Evolutionary conservation across 2,329 filamentous ascomycete genomes (phyloP).

Genomic region (Capronia coronata): DNA sequence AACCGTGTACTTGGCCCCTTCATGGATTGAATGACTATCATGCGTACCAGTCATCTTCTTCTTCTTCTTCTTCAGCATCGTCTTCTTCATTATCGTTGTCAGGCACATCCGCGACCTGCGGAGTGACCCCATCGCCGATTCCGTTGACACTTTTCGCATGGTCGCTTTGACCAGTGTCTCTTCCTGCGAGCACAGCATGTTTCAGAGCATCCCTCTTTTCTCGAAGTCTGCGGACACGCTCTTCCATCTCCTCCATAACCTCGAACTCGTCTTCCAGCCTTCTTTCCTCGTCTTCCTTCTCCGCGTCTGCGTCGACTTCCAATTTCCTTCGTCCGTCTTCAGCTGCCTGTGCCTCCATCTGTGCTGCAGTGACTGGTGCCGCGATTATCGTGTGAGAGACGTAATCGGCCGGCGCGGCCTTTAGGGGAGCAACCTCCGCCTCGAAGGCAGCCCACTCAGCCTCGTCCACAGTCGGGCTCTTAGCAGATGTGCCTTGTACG

Average conservation of each 20-base stretch:
- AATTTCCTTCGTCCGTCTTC: conserved; percentile 44
- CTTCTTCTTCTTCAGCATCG: conserved; percentile 49
- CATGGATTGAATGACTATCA: conserved; percentile 15
- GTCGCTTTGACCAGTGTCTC: conserved; percentile 20
- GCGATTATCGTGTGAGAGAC: conserved; percentile 59
- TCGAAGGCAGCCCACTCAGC: conserved; percentile 84
- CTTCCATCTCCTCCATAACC: conserved; percentile 73
- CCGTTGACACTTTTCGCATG: neutral
- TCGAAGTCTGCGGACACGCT: conserved; percentile 61
- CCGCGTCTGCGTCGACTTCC: conserved; percentile 56
- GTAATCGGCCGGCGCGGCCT: conserved; percentile 31
- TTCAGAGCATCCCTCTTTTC: conserved; percentile 64
- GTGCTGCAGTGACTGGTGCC: conserved; percentile 58
- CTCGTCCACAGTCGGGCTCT: conserved; percentile 52
- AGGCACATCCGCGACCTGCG: conserved; percentile 15
- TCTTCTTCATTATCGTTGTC: conserved; percentile 49
- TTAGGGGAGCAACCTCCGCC: conserved; percentile 61
- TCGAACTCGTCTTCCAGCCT: conserved; percentile 72
- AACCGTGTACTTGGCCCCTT: conserved; percentile 3
- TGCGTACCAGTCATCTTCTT: conserved; percentile 39
- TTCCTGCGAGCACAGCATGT: conserved; percentile 31
- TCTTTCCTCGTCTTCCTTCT: conserved; percentile 68
- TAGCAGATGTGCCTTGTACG: no score
- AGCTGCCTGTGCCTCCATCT: conserved; percentile 52
- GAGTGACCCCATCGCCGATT: conserved; percentile 29